These are phyloP conservation scores for Fusarium gaditjirri DNA, from an alignment of 2,329 filamentous ascomycete genomes.

Conservation along the genomic window DNA sequence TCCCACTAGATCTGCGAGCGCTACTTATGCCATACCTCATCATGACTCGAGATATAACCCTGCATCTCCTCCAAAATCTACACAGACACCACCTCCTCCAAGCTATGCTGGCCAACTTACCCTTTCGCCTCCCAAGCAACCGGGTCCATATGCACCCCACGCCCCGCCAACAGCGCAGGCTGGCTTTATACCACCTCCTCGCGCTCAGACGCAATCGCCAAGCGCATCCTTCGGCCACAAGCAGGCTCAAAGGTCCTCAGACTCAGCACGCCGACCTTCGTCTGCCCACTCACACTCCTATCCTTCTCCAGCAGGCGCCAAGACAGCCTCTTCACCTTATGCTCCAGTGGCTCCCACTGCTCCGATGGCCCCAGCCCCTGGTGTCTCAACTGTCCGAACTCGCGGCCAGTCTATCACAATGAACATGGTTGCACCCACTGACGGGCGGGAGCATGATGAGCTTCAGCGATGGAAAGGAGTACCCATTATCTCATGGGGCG, in stretches of 20 bases:
- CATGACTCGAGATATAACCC: constrained; percentile 55
- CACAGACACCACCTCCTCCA: constrained; percentile 63
- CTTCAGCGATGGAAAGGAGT: constrained; percentile 91
- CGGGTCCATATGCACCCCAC: constrained; percentile 62
- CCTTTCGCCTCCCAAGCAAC: constrained; percentile 67
- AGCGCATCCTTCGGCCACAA: constrained; percentile 57
- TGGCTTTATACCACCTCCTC: constrained; percentile 65
- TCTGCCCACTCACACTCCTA: constrained; percentile 60
- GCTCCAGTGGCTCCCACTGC: constrained; percentile 38
- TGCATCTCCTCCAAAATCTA: constrained; percentile 44
- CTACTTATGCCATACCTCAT: constrained; percentile 40
- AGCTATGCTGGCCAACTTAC: constrained; percentile 53
- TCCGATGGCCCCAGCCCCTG: constrained; percentile 6
- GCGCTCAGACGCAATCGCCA: constrained; percentile 72
- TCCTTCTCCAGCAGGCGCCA: constrained; percentile 49
- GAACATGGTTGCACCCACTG: constrained; percentile 70
- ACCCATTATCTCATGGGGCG: constrained; percentile 88
- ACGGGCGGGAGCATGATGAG: constrained; percentile 77
- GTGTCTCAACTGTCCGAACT: constrained; percentile 49
- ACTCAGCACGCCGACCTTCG: constrained; percentile 64
- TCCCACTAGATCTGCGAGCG: constrained; percentile 42
- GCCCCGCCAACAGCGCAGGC: constrained; percentile 45
- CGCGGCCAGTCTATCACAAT: constrained; percentile 65
- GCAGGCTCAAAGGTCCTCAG: constrained; percentile 47
- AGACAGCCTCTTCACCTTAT: constrained; percentile 42